These are phyloP conservation scores for Cercospora berteroae DNA, from an alignment of 2,329 filamentous ascomycete genomes.

Conservation along the genomic window DNA sequence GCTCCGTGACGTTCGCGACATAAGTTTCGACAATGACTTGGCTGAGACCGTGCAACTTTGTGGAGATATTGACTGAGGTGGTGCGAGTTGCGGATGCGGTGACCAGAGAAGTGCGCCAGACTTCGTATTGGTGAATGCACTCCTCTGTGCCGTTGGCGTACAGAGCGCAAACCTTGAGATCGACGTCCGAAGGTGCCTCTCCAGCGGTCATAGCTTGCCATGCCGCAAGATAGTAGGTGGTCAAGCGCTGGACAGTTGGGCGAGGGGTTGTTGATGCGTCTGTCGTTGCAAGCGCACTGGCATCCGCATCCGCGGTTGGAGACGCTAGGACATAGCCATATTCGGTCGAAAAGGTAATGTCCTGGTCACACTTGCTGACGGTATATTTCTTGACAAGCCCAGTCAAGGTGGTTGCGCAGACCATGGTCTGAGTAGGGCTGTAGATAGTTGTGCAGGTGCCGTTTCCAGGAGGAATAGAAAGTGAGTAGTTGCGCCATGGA, in stretches of 20 bases:
- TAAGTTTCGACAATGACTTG: constrained; percentile 43
- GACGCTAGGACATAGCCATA: constrained; percentile 45
- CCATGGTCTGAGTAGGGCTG: constrained; percentile 41
- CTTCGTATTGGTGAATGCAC: constrained; percentile 44
- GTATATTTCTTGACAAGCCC: constrained; percentile 43
- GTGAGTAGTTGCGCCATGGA: constrained; percentile 41
- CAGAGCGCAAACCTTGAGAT: constrained; percentile 43
- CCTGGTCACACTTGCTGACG: constrained; percentile 44
- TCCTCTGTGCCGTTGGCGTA: constrained; percentile 39
- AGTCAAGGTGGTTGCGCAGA: constrained; percentile 47
- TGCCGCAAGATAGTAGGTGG: constrained; percentile 47
- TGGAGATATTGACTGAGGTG: constrained; percentile 41
- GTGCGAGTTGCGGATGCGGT: constrained; percentile 41
- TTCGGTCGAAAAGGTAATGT: constrained; percentile 49
- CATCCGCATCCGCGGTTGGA: constrained; percentile 32
- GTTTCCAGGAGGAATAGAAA: constrained; percentile 35
- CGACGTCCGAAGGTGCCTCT: constrained; percentile 40
- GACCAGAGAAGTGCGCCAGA: constrained; percentile 43
- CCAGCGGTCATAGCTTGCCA: constrained; percentile 46
- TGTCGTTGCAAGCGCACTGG: constrained; percentile 10
- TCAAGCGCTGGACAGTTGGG: constrained; percentile 41
- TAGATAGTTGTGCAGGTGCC: constrained; percentile 44
- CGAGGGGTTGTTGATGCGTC: constrained; percentile 37
- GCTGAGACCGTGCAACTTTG: constrained; percentile 38
- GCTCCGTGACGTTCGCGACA: constrained; percentile 40